Base-by-base conservation (phyloP, 2,329 filamentous ascomycete genomes). In the Hypomyces perniciosus region DNA sequence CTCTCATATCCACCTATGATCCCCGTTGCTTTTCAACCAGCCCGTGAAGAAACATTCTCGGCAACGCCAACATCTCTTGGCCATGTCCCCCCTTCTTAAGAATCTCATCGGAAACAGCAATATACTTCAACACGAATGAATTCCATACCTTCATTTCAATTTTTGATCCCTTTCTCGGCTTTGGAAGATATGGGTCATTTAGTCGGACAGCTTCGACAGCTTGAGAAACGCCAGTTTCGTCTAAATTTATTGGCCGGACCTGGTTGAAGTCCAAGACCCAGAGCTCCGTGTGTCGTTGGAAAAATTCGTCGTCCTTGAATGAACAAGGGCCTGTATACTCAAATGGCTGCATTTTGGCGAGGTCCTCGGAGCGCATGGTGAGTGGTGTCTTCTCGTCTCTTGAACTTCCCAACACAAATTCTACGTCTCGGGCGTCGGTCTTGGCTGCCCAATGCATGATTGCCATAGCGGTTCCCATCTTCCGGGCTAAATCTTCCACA, bases 211-310 rank as follows among this genome's bases (percentile, higher is more conserved):
- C 60, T 1, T 55, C 34, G 6, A 62, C 49, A 2, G 54, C 55
- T 13, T 43, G 28, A 6, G 42, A 44, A 8, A 64, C 51, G 3
- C 60, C 59, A 1, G 27, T 40, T 3, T 50, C 42, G 27, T 64
- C 57, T 49, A 61, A 42, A 2, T 49, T 55, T 1, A 65, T 59
- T 1, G n/a, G 5, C 3, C 44, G 46, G 3, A 61, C 59, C 13
- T 60, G 57, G 46, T 67, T 63, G 48, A 67, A 67, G 48, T 67
- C 62, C 1, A 66, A 38, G 3, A 66, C 46, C 59, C 62, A 67
- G 2, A 68, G 53, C 9, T 55, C 44, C 2, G 49, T 58, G 9
- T 20, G 20, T 20, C 53, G 43, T 8, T 41, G 46, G 6, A 33
- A 45, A 31, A 56, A 54, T 35, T 61, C 53, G 7, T 56, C 52